phyloP scores from a whole-genome alignment of 2,329 filamentous ascomycete species.

The Alternaria sp. region DNA sequence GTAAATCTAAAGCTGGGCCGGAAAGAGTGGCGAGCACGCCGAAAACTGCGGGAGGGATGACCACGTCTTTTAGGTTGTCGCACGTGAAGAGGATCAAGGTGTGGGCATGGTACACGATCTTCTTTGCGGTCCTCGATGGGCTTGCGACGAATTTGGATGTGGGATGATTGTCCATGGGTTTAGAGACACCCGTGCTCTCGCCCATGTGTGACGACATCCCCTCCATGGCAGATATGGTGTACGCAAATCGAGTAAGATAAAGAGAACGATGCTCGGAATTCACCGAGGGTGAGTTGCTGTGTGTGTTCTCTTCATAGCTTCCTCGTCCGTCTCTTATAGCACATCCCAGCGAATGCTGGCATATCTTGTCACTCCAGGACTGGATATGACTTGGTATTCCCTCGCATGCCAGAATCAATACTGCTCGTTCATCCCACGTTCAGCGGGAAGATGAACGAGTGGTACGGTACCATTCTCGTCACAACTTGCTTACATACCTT shows the following conservation, averaged over 20 bases:
- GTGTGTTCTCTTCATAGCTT: no score
- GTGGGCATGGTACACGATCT: neutral
- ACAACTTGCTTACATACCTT: no score
- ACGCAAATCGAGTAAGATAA: neutral
- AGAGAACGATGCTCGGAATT: neutral
- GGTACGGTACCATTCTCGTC: no score
- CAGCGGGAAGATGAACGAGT: no score
- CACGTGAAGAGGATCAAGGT: slow-evolving; percentile 10
- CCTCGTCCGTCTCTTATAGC: neutral
- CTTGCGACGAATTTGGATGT: neutral
- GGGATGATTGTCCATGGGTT: neutral
- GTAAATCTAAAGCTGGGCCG: slow-evolving; percentile 12
- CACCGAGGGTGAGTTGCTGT: neutral
- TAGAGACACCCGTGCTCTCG: neutral
- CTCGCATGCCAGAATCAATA: no score
- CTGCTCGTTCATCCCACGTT: no score
- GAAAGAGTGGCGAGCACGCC: slow-evolving; percentile 14
- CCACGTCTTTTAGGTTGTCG: slow-evolving; percentile 13
- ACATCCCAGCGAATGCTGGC: neutral
- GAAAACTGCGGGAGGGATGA: slow-evolving; percentile 20
- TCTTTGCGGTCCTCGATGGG: neutral
- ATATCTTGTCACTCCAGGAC: no score
- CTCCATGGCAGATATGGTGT: neutral
- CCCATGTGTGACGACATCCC: neutral
- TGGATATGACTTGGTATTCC: no score